phyloP scores from a whole-genome alignment of 371 early-diverging fungal genomes.

The Smittium culicis region DNA sequence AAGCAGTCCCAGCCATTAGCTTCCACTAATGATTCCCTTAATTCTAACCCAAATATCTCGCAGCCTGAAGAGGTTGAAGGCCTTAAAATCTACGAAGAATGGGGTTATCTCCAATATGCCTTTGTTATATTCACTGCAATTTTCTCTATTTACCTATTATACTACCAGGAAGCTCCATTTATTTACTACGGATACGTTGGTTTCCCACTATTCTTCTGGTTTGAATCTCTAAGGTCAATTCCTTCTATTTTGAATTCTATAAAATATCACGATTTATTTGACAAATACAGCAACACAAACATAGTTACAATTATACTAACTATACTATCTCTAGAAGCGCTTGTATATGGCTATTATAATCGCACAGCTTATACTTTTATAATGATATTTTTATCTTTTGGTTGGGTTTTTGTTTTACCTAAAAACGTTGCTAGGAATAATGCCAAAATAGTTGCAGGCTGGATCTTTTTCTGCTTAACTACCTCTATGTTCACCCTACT shows the following conservation, averaged over 20 bases:
- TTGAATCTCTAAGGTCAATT: constrained; percentile 39
- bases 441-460: constrained; percentile 33
- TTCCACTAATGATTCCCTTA: neutral
- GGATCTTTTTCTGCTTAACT: constrained; percentile 49
- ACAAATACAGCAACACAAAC: neutral
- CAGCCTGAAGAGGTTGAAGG: neutral
- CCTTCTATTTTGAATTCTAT: constrained; percentile 22
- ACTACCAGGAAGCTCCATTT: constrained; percentile 55
- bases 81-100: neutral
- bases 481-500: constrained; percentile 72
- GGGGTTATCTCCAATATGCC: constrained; percentile 17
- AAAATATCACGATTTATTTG: neutral
- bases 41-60: too few relatives aligned
- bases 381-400: constrained; percentile 23
- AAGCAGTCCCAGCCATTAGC: neutral
- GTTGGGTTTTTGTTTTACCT: constrained; percentile 30
- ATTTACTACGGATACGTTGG: constrained; percentile 73
- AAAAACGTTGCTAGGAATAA: constrained; percentile 36
- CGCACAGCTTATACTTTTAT: constrained; percentile 28
- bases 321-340: constrained; percentile 24
- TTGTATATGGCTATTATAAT: constrained; percentile 31
- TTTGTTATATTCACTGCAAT: constrained; percentile 31
- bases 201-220: constrained; percentile 82
- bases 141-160: constrained; percentile 48
- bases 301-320: constrained; percentile 11